Evolutionary conservation across 192 early-diverging fungal species (phyloP).

Genomic region (Dissophora globulifera): DNA sequence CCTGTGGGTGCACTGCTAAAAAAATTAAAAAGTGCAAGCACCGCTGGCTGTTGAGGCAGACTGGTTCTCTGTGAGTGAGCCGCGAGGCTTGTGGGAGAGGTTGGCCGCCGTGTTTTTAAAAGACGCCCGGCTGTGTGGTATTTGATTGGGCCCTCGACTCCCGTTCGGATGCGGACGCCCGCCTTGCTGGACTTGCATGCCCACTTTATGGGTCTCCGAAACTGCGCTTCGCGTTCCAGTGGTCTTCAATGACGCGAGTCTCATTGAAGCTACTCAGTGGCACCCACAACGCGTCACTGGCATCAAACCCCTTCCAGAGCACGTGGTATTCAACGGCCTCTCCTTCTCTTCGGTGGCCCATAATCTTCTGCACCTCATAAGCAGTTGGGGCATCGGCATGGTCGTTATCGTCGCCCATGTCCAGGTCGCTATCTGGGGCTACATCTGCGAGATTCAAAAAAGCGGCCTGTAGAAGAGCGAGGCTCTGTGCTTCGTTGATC

Average conservation of each 20-base stretch:
- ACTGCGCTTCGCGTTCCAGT: neutral
- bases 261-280: neutral
- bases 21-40: neutral
- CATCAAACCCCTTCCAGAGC: conserved; percentile 11
- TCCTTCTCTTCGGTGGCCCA: conserved; percentile 5
- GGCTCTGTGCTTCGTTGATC: conserved; percentile 5
- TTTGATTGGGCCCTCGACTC: conserved; percentile 6
- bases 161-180: conserved; percentile 3
- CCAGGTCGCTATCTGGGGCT: too few species aligned
- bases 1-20: neutral
- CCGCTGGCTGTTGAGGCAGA: conserved; percentile 1
- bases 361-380: neutral
- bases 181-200: neutral
- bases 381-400: neutral
- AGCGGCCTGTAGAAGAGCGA: neutral
- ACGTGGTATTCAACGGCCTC: conserved; percentile 4
- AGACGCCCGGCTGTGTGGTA: conserved; percentile 1
- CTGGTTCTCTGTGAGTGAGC: conserved; percentile 1
- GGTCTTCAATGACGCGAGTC: neutral
- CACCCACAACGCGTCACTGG: neutral
- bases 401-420: neutral
- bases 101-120: conserved; percentile 3
- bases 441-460: conserved; percentile 1
- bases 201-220: neutral
- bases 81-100: neutral